Conservation (phyloP, 495 filamentous ascomycete species). For the Antarctomyces pellizariae region DNA sequence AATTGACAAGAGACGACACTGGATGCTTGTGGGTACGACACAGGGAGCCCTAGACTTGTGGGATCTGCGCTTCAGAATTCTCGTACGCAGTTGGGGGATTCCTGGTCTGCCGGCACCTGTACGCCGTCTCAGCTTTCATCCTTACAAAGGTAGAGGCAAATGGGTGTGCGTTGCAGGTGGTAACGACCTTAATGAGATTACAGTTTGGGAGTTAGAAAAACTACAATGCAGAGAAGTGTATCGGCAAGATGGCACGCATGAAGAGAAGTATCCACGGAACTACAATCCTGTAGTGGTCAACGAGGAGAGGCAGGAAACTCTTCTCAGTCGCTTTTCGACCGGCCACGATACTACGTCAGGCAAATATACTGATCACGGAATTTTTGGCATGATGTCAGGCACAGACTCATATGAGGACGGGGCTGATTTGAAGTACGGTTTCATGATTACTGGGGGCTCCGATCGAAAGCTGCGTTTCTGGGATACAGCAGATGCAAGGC, state of each 20-base stretch:
- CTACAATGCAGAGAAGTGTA: constrained; percentile 76
- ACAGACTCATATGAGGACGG: constrained; percentile 30
- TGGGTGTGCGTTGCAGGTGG: constrained; percentile 77
- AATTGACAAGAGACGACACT: constrained; percentile 59
- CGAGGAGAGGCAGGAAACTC: constrained; percentile 67
- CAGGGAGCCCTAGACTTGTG: constrained; percentile 86
- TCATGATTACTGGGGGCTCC: constrained; percentile 65
- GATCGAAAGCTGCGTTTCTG: constrained; percentile 87
- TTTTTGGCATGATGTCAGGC: constrained; percentile 33
- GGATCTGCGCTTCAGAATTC: constrained; percentile 82
- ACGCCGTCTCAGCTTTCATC: constrained; percentile 56
- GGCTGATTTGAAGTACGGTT: constrained; percentile 34
- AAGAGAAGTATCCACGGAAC: constrained; percentile 30
- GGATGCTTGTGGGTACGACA: constrained; percentile 78
- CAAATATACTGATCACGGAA: constrained; percentile 27
- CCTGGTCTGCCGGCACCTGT: constrained; percentile 62
- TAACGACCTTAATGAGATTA: constrained; percentile 77
- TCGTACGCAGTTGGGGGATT: constrained; percentile 74
- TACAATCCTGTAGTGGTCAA: constrained; percentile 83
- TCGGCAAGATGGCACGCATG: constrained; percentile 30
- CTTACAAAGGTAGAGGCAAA: constrained; percentile 45
- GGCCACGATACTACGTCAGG: constrained; percentile 30
- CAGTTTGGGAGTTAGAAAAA: constrained; percentile 90
- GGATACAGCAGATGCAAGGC: constrained; percentile 55
- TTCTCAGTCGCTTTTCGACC: constrained; percentile 72